A percentile compares a stretch with the other conserved stretches of the same genome.
phyloP scores from a whole-genome alignment of 495 filamentous ascomycete species.

The Cairneyella variabilis region DNA sequence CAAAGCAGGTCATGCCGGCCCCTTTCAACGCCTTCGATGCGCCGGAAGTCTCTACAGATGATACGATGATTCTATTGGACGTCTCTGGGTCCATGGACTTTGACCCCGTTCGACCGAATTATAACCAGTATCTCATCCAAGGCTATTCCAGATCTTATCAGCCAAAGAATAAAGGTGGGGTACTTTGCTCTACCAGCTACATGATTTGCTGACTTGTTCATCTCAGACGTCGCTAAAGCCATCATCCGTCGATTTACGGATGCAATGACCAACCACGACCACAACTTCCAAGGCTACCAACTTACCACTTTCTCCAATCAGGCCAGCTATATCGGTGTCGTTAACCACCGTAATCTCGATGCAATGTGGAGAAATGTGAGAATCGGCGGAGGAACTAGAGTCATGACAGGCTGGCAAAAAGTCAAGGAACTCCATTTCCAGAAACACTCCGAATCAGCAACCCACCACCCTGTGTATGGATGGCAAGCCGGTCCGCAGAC shows the following conservation, averaged over 20 bases:
- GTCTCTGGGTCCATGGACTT: slow-evolving; percentile 45
- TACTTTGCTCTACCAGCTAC: neutral
- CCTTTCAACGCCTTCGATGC: slow-evolving; percentile 34
- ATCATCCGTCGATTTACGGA: slow-evolving; percentile 41
- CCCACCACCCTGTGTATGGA: slow-evolving; percentile 42
- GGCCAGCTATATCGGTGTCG: slow-evolving; percentile 33
- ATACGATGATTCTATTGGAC: slow-evolving; percentile 46
- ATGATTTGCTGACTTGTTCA: slow-evolving; percentile 3
- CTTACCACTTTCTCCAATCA: slow-evolving; percentile 38
- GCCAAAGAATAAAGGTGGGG: slow-evolving; percentile 43
- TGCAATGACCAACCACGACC: slow-evolving; percentile 42
- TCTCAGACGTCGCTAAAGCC: slow-evolving; percentile 38
- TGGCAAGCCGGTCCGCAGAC: slow-evolving; percentile 46
- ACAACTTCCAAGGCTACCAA: slow-evolving; percentile 36
- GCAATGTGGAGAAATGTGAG: slow-evolving; percentile 33
- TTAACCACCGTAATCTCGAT: slow-evolving; percentile 37
- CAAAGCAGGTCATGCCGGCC: slow-evolving; percentile 39
- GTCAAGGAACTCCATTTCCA: slow-evolving; percentile 46
- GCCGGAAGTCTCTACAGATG: slow-evolving; percentile 33
- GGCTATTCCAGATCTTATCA: slow-evolving; percentile 33
- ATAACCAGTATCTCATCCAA: slow-evolving; percentile 41
- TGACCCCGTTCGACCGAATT: slow-evolving; percentile 37
- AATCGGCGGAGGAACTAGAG: slow-evolving; percentile 37
- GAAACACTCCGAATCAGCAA: slow-evolving; percentile 42
- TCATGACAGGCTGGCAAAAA: slow-evolving; percentile 48